Evolutionary conservation across 345 rosid genomes (phyloP).

Genomic region (Melastoma malabathricum): DNA sequence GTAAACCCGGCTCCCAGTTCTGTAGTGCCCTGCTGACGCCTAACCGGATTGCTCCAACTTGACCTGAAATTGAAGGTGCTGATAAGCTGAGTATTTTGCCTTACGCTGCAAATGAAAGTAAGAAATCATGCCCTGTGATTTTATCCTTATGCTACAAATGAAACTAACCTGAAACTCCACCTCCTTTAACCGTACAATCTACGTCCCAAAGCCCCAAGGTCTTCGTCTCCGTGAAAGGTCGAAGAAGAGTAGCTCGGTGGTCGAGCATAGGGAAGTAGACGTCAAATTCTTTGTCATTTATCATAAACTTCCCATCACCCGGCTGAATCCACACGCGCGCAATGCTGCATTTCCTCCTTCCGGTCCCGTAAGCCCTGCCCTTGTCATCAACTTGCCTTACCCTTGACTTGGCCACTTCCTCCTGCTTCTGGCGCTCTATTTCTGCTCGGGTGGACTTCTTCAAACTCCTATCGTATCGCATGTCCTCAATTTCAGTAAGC

Average conservation of each 20-base stretch:
- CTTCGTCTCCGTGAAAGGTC: slow-evolving; percentile 91
- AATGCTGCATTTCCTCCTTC: slow-evolving; percentile 84
- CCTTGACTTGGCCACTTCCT: slow-evolving; percentile 71
- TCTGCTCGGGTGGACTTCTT: slow-evolving; percentile 64
- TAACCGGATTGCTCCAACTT: slow-evolving; percentile 85
- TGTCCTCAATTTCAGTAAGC: slow-evolving; percentile 62
- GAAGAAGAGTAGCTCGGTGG: slow-evolving; percentile 85
- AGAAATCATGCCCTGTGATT: neutral
- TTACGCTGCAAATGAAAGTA: neutral
- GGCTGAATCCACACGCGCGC: slow-evolving; percentile 94
- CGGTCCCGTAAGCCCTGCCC: slow-evolving; percentile 94
- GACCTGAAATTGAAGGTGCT: slow-evolving; percentile 37
- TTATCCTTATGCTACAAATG: neutral
- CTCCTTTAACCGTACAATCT: slow-evolving; percentile 80
- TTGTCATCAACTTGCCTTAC: slow-evolving; percentile 78
- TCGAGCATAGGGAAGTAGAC: slow-evolving; percentile 92
- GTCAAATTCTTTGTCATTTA: slow-evolving; percentile 78
- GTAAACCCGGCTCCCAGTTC: slow-evolving; percentile 87
- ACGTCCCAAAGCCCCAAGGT: slow-evolving; percentile 93
- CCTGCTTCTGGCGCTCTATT: slow-evolving; percentile 78
- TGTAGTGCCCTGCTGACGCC: slow-evolving; percentile 92
- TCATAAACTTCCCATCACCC: slow-evolving; percentile 61
- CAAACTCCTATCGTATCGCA: slow-evolving; percentile 53
- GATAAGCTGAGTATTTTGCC: slow-evolving; percentile 1
- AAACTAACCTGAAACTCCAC: slow-evolving; percentile 69